Evolutionary conservation across 139 green algal species (phyloP), one percentile per base, ranked within the genome.

Genomic region (Micractinium sp.): DNA sequence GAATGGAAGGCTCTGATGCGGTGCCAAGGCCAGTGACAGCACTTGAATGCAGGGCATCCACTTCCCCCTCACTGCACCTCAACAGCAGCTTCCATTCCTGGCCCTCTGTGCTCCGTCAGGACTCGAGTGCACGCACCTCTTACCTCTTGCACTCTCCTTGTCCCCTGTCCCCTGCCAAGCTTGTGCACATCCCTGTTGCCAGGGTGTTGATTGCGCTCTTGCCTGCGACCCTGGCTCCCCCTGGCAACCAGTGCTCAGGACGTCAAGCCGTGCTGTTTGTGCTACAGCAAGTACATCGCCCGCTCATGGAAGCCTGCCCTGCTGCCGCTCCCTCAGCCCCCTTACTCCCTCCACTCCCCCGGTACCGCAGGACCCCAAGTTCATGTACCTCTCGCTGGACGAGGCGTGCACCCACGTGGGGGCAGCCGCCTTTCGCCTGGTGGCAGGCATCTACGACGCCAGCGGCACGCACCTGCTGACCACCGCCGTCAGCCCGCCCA

Each of bases 341-440:
- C 63, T 71, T 3, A 25, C 63, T 12, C 63, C 22, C 63, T 27
- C 63, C 14, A 23, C 47, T 56, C 47, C 47, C 9, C 47, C 47
- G 9, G 7, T 56, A 27, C 91, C 87, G 60, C 96, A 96, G 85
- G 93, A 96, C 39, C 79, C 91, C 3, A 83, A 90, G 23, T 93
- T 91, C 87, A 88, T 96, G 91, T 96, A 94, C 76, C 89, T 96
- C 20, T 94, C 94, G 2, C 90, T 96, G 61, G 94, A 96, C 66
- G 94, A 96, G 88, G 94, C 94, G 1, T 92, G 93, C 85, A 96
- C 91, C n/a, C 94, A 96, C 90, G 92, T 96, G 56, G 90, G 86
- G 25, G 89, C 66, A 25, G 63, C 66, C 29, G 66, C 73, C 78
- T 95, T 94, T 41, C 79, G 92, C 41, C 85, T 93, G 29, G 56